Conservation (phyloP, 805 yeast species). For the Yamadazyma endophytica region DNA sequence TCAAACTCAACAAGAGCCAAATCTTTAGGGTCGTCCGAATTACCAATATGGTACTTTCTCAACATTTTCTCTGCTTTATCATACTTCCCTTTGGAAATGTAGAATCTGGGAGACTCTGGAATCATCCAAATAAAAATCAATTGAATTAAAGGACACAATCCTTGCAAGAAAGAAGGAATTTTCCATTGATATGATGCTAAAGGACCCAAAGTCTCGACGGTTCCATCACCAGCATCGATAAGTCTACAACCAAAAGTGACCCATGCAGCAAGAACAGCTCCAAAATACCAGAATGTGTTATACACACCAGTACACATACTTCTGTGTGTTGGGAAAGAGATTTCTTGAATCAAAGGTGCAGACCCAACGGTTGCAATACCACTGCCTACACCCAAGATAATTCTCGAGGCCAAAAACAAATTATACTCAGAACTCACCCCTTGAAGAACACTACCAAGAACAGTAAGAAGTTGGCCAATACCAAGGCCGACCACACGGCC, state of each 20-base stretch:
- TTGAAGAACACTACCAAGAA: conserved; percentile 32
- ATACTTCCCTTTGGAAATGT: conserved; percentile 34
- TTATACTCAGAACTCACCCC: conserved; percentile 27
- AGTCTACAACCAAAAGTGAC: conserved; percentile 6
- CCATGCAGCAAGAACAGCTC: conserved; percentile 49
- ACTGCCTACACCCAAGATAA: conserved; percentile 44
- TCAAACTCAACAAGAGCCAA: conserved; percentile 9
- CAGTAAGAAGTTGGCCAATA: conserved; percentile 17
- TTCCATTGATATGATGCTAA: conserved; percentile 57
- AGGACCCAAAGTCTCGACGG: conserved; percentile 18
- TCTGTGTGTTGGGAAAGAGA: conserved; percentile 44
- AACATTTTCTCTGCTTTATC: conserved; percentile 41
- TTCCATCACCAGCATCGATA: conserved; percentile 25
- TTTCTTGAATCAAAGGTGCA: conserved; percentile 45
- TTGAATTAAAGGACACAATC: conserved; percentile 42
- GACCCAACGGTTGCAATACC: conserved; percentile 37
- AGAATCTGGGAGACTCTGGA: conserved; percentile 49
- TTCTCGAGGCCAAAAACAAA: conserved; percentile 40
- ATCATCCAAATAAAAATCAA: conserved; percentile 26
- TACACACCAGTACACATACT: conserved; percentile 37
- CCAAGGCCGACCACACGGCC: conserved; percentile 32
- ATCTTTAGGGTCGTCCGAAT: conserved; percentile 29
- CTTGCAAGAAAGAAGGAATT: conserved; percentile 50
- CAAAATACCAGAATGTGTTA: conserved; percentile 48
- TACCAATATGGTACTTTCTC: conserved; percentile 35